These are phyloP conservation scores for Piper betle DNA, from an alignment of 164 flowering plant genomes.

Conservation along the genomic window DNA sequence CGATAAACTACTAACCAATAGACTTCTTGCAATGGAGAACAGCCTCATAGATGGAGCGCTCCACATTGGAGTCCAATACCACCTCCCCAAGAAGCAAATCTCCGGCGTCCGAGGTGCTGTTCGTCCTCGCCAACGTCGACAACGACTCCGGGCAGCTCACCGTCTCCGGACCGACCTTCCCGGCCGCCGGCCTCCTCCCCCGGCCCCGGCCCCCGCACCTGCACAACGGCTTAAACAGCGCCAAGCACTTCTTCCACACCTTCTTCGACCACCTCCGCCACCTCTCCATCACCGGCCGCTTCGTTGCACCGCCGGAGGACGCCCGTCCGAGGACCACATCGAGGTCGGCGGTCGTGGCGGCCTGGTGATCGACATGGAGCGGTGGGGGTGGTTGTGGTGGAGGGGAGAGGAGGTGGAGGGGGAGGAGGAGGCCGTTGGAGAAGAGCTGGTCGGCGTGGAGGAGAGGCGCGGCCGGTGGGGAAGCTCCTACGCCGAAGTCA, in stretches of 20 bases:
- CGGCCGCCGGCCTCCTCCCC: background rate
- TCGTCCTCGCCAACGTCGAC: conserved; percentile 12
- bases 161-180: background rate
- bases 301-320: background rate
- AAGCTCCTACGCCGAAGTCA: conserved; percentile 14
- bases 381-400: background rate
- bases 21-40: conserved; percentile 70
- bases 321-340: background rate
- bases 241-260: conserved; percentile 18
- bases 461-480: conserved; percentile 11
- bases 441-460: conserved; percentile 44
- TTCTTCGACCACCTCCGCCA: conserved; percentile 17
- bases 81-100: conserved; percentile 6
- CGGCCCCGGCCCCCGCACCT: background rate
- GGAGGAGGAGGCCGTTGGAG: conserved; percentile 31
- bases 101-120: conserved; percentile 6
- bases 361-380: background rate
- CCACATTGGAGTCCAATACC: conserved; percentile 14
- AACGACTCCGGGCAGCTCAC: background rate
- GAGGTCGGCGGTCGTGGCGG: background rate
- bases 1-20: conserved; percentile 15
- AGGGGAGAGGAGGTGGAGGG: conserved; percentile 3
- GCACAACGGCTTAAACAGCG: conserved; percentile 15
- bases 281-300: conserved; percentile 2
- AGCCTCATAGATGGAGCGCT: conserved; percentile 47